These are phyloP conservation scores for Lathyrus aphaca DNA, from an alignment of 306 rosid genomes.

Conservation along the genomic window DNA sequence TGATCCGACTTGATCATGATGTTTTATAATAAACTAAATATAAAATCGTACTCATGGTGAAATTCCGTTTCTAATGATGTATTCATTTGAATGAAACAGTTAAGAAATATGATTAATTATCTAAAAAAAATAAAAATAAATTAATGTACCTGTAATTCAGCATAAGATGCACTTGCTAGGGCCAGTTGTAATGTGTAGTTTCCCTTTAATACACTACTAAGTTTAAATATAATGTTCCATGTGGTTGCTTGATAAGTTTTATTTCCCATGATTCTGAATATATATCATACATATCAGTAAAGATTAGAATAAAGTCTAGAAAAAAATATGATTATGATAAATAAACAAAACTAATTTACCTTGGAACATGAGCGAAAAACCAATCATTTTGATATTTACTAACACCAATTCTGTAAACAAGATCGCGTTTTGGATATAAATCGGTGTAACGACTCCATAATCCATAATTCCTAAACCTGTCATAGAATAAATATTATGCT, in stretches of 20 bases:
- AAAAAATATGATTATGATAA: background rate
- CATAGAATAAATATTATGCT: background rate
- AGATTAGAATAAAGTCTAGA: background rate
- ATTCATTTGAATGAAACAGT: no score
- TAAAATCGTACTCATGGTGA: no score
- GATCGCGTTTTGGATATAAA: conserved; percentile 52
- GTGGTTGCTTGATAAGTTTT: conserved; percentile 53
- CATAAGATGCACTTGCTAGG: conserved; percentile 54
- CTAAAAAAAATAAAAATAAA: background rate
- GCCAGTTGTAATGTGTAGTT: conserved; percentile 77
- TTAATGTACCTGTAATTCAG: conserved; percentile 56
- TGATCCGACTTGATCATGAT: no score
- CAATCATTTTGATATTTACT: conserved; percentile 47
- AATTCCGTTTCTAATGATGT: no score
- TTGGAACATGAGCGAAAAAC: conserved; percentile 68
- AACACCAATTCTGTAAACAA: conserved; percentile 47
- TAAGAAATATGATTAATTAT: background rate
- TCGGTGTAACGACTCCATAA: conserved; percentile 66
- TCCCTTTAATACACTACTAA: conserved; percentile 19
- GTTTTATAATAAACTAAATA: no score
- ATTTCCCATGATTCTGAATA: conserved; percentile 46
- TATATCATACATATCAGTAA: background rate
- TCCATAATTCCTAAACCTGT: conserved; percentile 74
- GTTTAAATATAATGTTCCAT: conserved; percentile 65
- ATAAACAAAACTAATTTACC: conserved; percentile 25